A percentile compares a stretch with the other conserved stretches of the same genome.
phyloP scores from a whole-genome alignment of 345 rosid species.

The Eucalyptus albens region DNA sequence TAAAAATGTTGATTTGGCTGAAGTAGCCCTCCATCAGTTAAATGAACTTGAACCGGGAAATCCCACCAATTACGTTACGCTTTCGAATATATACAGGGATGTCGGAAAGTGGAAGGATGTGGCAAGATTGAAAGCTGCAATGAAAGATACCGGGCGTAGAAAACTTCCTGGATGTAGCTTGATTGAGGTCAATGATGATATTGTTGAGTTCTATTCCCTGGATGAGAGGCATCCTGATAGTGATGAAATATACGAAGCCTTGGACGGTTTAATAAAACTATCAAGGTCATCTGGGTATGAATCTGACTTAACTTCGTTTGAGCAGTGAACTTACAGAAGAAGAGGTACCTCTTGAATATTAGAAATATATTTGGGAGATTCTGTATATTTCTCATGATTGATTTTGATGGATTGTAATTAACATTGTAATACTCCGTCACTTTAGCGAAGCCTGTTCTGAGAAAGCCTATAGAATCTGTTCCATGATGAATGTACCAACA shows the following conservation, averaged over 20 bases:
- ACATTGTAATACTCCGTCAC: not conserved
- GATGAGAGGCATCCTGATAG: conserved; percentile 55
- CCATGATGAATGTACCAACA: not conserved
- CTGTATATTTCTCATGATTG: too few species aligned
- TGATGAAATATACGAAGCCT: conserved; percentile 31
- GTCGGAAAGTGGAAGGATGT: conserved; percentile 59
- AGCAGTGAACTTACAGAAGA: not conserved
- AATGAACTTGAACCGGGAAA: conserved; percentile 55
- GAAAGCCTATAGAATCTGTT: not conserved
- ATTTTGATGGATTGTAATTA: not conserved
- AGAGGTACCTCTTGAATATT: not conserved
- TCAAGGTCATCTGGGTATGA: conserved; percentile 14
- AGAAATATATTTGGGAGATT: not conserved
- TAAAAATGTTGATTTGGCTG: conserved; percentile 66
- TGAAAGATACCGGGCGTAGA: conserved; percentile 66
- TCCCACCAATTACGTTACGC: conserved; percentile 64
- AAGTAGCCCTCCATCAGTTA: conserved; percentile 49
- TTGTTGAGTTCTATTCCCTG: conserved; percentile 63
- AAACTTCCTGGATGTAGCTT: conserved; percentile 78
- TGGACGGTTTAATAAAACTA: conserved; percentile 32
- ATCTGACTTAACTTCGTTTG: conserved; percentile 4
- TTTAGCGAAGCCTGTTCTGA: not conserved
- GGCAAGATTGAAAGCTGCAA: conserved; percentile 61
- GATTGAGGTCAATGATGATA: conserved; percentile 45
- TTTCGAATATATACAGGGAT: conserved; percentile 71